Conservation (phyloP, 2,329 filamentous ascomycete genomes). For the Dryadomyces quercus-mongolicae region DNA sequence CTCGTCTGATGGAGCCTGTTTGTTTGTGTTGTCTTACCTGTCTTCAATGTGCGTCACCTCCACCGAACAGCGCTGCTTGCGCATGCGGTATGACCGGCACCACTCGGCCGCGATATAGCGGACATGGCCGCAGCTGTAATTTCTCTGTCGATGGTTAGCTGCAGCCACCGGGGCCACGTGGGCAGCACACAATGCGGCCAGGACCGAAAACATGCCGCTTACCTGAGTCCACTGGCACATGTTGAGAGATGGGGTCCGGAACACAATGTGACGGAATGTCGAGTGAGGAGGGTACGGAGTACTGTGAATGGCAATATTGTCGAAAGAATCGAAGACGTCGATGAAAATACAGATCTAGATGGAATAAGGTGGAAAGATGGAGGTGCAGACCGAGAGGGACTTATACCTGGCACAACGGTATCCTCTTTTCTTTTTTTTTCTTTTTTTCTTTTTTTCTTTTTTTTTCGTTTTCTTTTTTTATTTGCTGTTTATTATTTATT, state of each 20-base stretch:
- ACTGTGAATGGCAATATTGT: background rate
- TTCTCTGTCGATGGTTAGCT: slow-evolving; percentile 8
- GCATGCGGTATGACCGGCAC: slow-evolving; percentile 12
- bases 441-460: background rate
- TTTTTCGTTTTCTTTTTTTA: background rate
- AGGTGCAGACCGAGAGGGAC: background rate
- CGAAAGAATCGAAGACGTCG: background rate
- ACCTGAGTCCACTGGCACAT: slow-evolving; percentile 6
- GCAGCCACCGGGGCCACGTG: background rate
- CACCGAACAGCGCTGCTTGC: slow-evolving; percentile 1
- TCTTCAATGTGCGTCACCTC: slow-evolving; percentile 1
- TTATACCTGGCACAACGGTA: background rate
- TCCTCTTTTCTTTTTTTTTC: background rate
- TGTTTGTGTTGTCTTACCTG: no score
- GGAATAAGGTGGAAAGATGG: background rate
- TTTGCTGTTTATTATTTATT: background rate
- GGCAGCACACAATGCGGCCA: no score
- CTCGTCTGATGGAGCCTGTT: background rate
- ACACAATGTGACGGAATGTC: no score
- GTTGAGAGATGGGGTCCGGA: background rate
- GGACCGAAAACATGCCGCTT: background rate
- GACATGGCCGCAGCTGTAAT: slow-evolving; percentile 20
- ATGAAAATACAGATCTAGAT: background rate
- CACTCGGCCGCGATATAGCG: slow-evolving; percentile 20
- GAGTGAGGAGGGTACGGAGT: no score